Conservation (phyloP, 1,284 basidiomycete species). For the Rhodotorula sp. region DNA sequence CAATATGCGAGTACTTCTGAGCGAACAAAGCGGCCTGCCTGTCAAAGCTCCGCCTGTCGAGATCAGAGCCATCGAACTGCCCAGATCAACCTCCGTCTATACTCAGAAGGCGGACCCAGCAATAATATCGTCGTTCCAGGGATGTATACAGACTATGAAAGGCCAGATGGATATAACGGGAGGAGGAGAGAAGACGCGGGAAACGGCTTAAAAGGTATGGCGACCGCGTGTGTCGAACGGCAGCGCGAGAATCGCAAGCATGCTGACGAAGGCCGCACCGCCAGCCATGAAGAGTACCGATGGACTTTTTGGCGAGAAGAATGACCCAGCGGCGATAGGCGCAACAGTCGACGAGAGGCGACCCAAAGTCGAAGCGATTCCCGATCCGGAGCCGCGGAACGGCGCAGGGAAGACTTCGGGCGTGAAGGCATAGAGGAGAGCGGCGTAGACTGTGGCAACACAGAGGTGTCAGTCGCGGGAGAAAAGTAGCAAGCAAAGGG, state of each 20-base stretch:
- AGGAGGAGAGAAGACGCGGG: too few relatives aligned
- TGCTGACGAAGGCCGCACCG: not conserved
- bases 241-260: constrained; percentile 6
- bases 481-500: too few relatives aligned
- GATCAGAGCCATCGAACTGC: too few relatives aligned
- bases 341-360: constrained; percentile 46
- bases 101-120: too few relatives aligned
- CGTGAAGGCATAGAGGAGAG: constrained; percentile 20
- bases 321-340: constrained; percentile 44
- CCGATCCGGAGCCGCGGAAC: constrained; percentile 46
- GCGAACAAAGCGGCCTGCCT: too few relatives aligned
- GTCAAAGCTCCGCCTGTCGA: too few relatives aligned
- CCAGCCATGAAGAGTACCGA: constrained; percentile 18
- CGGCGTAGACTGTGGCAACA: constrained; percentile 17
- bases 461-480: not conserved
- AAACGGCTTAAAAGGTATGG: constrained; percentile 17
- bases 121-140: too few relatives aligned
- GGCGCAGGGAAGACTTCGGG: constrained; percentile 21
- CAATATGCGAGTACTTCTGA: too few relatives aligned
- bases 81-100: too few relatives aligned
- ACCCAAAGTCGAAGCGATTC: constrained; percentile 46
- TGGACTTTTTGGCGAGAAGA: constrained; percentile 22
- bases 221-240: constrained; percentile 24
- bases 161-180: too few relatives aligned
- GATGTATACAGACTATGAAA: too few relatives aligned